phyloP scores from a whole-genome alignment of 768 basidiomycete genomes.

The Gautieria morchelliformis region DNA sequence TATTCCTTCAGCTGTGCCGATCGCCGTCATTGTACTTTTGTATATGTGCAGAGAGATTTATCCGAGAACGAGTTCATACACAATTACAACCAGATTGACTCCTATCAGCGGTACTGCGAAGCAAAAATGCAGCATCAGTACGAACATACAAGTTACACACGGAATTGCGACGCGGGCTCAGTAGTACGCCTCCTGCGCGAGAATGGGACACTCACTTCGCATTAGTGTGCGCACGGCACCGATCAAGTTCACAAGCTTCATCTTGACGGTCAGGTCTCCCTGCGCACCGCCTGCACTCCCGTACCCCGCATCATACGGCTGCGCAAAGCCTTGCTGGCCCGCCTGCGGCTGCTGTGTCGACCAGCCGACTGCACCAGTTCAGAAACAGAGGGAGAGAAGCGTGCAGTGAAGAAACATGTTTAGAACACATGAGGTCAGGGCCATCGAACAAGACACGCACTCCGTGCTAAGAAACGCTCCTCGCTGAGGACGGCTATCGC shows the following conservation, averaged over 20 bases:
- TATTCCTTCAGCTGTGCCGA: background rate
- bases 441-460: constrained; percentile 36
- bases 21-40: background rate
- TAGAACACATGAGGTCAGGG: background rate
- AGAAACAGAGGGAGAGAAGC: background rate
- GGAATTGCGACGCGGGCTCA: no score
- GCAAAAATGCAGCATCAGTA: constrained; percentile 5
- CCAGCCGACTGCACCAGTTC: constrained; percentile 67
- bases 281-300: constrained; percentile 32
- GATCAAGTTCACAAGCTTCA: constrained; percentile 83
- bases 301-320: constrained; percentile 56
- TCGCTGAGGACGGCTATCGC: constrained; percentile 93
- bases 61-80: constrained; percentile 74
- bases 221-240: constrained; percentile 92
- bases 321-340: constrained; percentile 47
- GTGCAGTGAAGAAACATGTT: background rate
- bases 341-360: constrained; percentile 56
- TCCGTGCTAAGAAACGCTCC: constrained; percentile 89
- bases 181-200: no score
- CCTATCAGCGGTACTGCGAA: constrained; percentile 87
- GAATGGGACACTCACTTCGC: constrained; percentile 65
- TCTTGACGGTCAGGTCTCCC: constrained; percentile 66
- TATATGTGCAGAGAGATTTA: constrained; percentile 11
- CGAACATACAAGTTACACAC: background rate
- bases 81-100: constrained; percentile 76